Percentiles rank a stretch among this genome's conserved stretches.
phyloP scores from a whole-genome alignment of 306 rosid genomes.

The Vachellia collinsii region DNA sequence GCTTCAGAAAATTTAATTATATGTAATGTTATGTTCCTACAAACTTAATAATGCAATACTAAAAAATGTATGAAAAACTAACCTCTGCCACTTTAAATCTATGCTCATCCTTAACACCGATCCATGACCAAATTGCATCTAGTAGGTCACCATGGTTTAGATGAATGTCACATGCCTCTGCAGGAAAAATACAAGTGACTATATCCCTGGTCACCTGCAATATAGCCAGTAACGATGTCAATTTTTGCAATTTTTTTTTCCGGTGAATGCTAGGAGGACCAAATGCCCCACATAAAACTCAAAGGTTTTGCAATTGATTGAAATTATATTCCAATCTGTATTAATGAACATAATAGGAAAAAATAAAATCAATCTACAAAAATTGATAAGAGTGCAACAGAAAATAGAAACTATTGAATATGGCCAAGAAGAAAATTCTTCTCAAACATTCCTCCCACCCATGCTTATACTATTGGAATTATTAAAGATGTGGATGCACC shows the following conservation, averaged over 20 bases:
- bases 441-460: not conserved
- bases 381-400: not conserved
- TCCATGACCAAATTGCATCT: conserved; percentile 97
- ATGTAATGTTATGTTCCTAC: conserved; percentile 39
- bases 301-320: not conserved
- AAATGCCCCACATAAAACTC: not conserved
- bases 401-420: not conserved
- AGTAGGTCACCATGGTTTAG: conserved; percentile 84
- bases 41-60: conserved; percentile 23
- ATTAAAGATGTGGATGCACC: not conserved
- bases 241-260: not conserved
- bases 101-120: conserved; percentile 78
- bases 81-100: conserved; percentile 97
- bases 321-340: not conserved
- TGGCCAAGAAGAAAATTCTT: not conserved
- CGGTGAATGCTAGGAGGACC: not conserved
- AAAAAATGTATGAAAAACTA: conserved; percentile 41
- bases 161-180: conserved; percentile 81
- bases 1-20: conserved; percentile 55
- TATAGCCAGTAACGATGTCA: conserved; percentile 28
- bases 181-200: conserved; percentile 58
- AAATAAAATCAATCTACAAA: not conserved
- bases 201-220: conserved; percentile 87
- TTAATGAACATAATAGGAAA: not conserved
- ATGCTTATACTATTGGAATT: not conserved